These are phyloP conservation scores for Phoma sp. DNA, from an alignment of 2,329 filamentous ascomycete genomes.

Conservation along the genomic window DNA sequence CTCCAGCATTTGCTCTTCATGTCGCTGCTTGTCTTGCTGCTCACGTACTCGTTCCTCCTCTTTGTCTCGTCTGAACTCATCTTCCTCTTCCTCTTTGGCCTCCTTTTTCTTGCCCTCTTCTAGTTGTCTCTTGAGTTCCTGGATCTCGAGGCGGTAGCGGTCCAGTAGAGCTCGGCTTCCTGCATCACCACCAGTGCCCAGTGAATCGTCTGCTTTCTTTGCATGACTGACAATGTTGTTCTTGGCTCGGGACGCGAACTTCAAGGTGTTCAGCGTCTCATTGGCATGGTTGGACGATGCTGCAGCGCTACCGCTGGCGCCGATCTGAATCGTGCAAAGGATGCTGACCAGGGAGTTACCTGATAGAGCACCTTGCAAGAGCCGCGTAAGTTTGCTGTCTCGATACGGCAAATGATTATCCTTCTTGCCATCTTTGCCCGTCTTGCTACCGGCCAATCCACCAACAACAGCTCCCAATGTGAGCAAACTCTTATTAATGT, in stretches of 20 bases:
- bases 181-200: conserved; percentile 78
- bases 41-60: conserved; percentile 73
- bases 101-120: conserved; percentile 70
- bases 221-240: conserved; percentile 98
- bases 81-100: conserved; percentile 64
- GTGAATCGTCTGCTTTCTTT: conserved; percentile 90
- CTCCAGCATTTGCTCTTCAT: conserved; percentile 97
- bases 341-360: conserved; percentile 96
- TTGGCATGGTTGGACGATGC: conserved; percentile 76
- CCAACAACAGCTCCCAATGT: conserved; percentile 96
- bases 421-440: conserved; percentile 76
- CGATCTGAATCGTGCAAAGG: conserved; percentile 93
- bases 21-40: conserved; percentile 78
- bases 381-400: conserved; percentile 94
- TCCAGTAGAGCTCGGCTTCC: conserved; percentile 88
- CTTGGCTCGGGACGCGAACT: conserved; percentile 95
- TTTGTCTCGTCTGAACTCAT: conserved; percentile 66
- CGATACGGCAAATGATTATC: conserved; percentile 96
- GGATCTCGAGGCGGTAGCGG: conserved; percentile 91
- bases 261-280: conserved; percentile 94
- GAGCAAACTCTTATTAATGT: conserved; percentile 97
- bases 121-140: conserved; percentile 79
- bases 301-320: conserved; percentile 75
- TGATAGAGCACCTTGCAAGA: conserved; percentile 90
- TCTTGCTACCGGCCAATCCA: conserved; percentile 86